Base-by-base conservation (phyloP, 2,329 filamentous ascomycete species). In the Fusarium sp. region DNA sequence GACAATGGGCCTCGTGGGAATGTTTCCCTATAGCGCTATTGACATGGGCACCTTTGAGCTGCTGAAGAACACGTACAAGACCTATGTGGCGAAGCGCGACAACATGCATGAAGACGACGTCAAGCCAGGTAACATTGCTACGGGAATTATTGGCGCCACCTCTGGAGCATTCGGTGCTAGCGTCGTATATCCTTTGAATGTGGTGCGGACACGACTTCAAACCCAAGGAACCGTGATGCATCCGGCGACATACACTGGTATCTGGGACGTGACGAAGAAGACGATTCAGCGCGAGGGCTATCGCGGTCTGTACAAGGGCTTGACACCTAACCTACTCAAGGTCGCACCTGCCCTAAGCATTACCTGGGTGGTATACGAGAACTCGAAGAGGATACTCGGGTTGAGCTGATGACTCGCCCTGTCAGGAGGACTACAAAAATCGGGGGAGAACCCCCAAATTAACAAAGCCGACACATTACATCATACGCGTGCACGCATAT, bases 11-110 rank as follows among this genome's bases (percentile, higher is more conserved):
- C 87, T 99, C 5, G 83, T 98, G 53, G 96, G 96, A 78, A 98
- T 98, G 90, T 99, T 99, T 76, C 96, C 96, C 0, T 99, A 98
- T 80, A 95, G 94, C 43, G 96, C 96, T 52, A 97, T 99, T 77
- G 96, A 99, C 78, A 91, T 99, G 76, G 94, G 94, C 70, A 97
- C 94, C 1, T 99, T 98, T 77, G 96, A 99, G 82, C 90, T 96
- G 65, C 87, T 98, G 66, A 99, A 99, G 82, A 89, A 88, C 50
- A 86, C 86, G 8, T 90, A 97, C 69, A 88, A 92, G 36, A 82
- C 82, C 5, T 91, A 91, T 70, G 92, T 94, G 76, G 92, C 94
- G 12, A 90, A 88, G 62, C 82, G 86, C 36, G 82, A 88, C 10
- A 89, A 91, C 44, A 90, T 93, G 71, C 91, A 94, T 75, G 93